Evolutionary conservation across 768 basidiomycete genomes (phyloP).

Genomic region (Boletus reticuloceps): DNA sequence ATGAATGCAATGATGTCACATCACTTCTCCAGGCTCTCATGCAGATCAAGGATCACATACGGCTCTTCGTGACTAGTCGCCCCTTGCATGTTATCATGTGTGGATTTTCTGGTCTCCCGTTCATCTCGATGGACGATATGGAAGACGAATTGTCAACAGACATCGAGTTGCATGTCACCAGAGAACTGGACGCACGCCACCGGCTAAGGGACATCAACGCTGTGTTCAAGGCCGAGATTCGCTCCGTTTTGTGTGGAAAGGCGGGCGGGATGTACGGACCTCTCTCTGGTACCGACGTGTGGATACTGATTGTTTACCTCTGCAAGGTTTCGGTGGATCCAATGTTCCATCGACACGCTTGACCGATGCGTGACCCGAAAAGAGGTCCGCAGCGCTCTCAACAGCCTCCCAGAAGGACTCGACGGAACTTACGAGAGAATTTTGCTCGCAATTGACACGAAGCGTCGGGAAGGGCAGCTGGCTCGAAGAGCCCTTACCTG

Average conservation of each 20-base stretch:
- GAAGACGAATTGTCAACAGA: background rate
- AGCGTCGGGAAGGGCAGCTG: too few species aligned
- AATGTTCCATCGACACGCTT: background rate
- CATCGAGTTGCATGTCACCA: background rate
- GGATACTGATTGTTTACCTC: background rate
- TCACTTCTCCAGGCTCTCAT: background rate
- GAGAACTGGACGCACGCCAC: background rate
- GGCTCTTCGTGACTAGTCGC: background rate
- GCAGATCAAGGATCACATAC: background rate
- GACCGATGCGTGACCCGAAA: background rate
- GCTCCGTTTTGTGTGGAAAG: background rate
- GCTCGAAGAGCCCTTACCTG: too few species aligned
- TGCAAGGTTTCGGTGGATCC: background rate
- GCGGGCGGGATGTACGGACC: too few species aligned
- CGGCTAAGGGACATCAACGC: background rate
- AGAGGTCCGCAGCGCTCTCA: background rate
- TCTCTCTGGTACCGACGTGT: background rate
- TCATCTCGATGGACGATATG: background rate
- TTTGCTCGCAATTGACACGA: too few species aligned
- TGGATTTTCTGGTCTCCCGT: background rate
- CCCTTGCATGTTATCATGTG: background rate
- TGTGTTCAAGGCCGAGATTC: background rate
- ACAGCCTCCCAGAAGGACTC: too few species aligned
- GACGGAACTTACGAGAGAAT: too few species aligned
- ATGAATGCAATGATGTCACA: background rate